phyloP scores from a whole-genome alignment of 352 stramenopile genomes.

The Phytophthora pseudosyringae region DNA sequence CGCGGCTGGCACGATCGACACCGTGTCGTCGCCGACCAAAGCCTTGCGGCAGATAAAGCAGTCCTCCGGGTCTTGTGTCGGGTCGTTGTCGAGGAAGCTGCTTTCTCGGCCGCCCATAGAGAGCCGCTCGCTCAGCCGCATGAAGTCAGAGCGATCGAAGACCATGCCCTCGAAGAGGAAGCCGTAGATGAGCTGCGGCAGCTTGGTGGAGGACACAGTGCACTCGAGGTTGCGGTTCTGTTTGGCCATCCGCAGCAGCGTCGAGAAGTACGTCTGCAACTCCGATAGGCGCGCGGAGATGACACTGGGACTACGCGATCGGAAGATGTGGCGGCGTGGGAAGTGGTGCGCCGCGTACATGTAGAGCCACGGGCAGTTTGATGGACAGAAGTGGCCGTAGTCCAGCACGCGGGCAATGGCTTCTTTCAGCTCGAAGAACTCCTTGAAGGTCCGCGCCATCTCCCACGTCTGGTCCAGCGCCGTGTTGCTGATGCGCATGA shows the following conservation, averaged over 20 bases:
- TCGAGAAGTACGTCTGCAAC: slow-evolving; percentile 74
- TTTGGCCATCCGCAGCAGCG: slow-evolving; percentile 62
- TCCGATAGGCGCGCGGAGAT: slow-evolving; percentile 65
- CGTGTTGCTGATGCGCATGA: slow-evolving; percentile 81
- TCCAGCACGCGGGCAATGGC: slow-evolving; percentile 57
- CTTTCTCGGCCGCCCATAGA: slow-evolving; percentile 38
- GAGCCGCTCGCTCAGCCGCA: slow-evolving; percentile 66
- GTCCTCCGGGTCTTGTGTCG: slow-evolving; percentile 45
- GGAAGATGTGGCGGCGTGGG: slow-evolving; percentile 76
- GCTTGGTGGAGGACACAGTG: slow-evolving; percentile 52
- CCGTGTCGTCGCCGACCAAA: slow-evolving; percentile 41
- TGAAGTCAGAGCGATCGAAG: slow-evolving; percentile 73
- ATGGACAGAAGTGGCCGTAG: slow-evolving; percentile 82
- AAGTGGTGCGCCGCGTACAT: slow-evolving; percentile 84
- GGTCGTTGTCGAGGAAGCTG: slow-evolving; percentile 39
- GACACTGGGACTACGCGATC: slow-evolving; percentile 67
- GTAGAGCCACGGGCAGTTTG: slow-evolving; percentile 87
- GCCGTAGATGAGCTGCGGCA: slow-evolving; percentile 77
- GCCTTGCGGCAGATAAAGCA: slow-evolving; percentile 69
- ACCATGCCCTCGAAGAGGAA: slow-evolving; percentile 88
- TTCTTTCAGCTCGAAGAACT: slow-evolving; percentile 86
- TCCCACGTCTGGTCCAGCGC: slow-evolving; percentile 79
- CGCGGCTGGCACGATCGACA: slow-evolving; percentile 48
- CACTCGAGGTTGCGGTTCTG: slow-evolving; percentile 74
- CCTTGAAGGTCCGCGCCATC: slow-evolving; percentile 77